phyloP scores from a whole-genome alignment of 1,139 yeast genomes.

The Groenewaldozyma auringiensis region DNA sequence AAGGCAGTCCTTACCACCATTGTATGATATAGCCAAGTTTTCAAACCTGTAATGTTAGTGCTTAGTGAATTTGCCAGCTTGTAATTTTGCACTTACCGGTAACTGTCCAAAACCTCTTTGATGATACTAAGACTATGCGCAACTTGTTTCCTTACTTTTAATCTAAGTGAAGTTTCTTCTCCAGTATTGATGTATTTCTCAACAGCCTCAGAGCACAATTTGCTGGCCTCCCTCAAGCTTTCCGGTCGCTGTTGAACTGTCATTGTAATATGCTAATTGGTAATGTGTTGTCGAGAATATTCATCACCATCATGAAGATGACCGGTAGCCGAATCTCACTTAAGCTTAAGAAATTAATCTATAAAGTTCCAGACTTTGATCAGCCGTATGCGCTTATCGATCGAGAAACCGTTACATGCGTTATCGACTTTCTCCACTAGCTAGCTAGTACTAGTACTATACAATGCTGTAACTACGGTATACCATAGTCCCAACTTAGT shows the following conservation, averaged over 20 bases:
- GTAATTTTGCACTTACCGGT: conserved; percentile 17
- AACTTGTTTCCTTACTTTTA: conserved; percentile 27
- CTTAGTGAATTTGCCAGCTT: neutral
- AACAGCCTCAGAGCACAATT: conserved; percentile 10
- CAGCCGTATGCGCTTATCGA: too few relatives aligned
- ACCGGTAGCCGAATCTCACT: too few relatives aligned
- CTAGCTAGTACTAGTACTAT: too few relatives aligned
- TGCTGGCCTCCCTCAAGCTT: neutral
- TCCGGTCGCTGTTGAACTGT: neutral
- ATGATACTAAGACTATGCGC: conserved; percentile 28
- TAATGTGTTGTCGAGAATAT: too few relatives aligned
- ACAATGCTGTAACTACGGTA: too few relatives aligned
- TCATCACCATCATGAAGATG: too few relatives aligned
- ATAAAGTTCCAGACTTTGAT: too few relatives aligned
- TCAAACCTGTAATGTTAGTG: conserved; percentile 29
- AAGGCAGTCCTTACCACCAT: conserved; percentile 87
- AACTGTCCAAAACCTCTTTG: conserved; percentile 29
- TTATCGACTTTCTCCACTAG: too few relatives aligned
- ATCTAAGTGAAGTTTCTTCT: conserved; percentile 11
- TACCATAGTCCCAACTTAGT: too few relatives aligned
- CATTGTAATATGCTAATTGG: neutral
- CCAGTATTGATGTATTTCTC: conserved; percentile 16
- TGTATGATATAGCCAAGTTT: conserved; percentile 68
- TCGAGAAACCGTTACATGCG: too few relatives aligned
- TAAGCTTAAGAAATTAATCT: too few relatives aligned